These are phyloP conservation scores for Ustilago bromivora DNA, from an alignment of 1,284 basidiomycete species.

Conservation along the genomic window DNA sequence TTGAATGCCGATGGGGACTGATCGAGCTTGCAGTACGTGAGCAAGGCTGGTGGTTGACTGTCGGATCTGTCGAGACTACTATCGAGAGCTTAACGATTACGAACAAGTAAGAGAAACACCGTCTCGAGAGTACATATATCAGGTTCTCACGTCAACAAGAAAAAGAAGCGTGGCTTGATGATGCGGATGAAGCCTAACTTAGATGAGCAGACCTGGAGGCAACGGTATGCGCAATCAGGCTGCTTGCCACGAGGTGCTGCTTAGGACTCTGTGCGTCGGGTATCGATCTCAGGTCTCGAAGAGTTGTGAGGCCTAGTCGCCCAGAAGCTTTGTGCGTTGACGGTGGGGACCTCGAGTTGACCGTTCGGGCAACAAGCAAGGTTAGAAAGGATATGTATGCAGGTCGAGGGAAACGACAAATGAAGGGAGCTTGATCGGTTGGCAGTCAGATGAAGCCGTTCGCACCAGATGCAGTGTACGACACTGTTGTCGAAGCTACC, in stretches of 20 bases:
- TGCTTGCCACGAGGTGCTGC: conserved; percentile 7
- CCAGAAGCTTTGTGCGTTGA: conserved; percentile 19
- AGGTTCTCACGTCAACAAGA: conserved; percentile 8
- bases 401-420: conserved; percentile 27
- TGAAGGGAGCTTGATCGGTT: conserved; percentile 20
- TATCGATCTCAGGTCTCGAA: conserved; percentile 31
- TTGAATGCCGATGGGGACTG: background rate
- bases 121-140: conserved; percentile 12
- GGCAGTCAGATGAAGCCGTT: conserved; percentile 25
- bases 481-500: conserved; percentile 7
- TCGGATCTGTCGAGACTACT: background rate
- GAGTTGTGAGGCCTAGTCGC: conserved; percentile 25
- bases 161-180: conserved; percentile 3
- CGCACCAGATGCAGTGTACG: conserved; percentile 16
- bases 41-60: background rate
- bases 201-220: conserved; percentile 1
- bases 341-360: conserved; percentile 35
- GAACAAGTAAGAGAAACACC: conserved; percentile 1
- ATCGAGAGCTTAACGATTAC: conserved; percentile 5
- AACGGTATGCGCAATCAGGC: conserved; percentile 7
- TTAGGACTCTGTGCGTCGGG: conserved; percentile 4
- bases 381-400: conserved; percentile 44
- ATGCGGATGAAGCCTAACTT: conserved; percentile 21
- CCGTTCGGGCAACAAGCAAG: conserved; percentile 42
- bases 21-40: background rate